Percentiles rank a stretch among this genome's conserved stretches.
phyloP scores from a whole-genome alignment of 345 rosid genomes.

The Litchi chinensis region DNA sequence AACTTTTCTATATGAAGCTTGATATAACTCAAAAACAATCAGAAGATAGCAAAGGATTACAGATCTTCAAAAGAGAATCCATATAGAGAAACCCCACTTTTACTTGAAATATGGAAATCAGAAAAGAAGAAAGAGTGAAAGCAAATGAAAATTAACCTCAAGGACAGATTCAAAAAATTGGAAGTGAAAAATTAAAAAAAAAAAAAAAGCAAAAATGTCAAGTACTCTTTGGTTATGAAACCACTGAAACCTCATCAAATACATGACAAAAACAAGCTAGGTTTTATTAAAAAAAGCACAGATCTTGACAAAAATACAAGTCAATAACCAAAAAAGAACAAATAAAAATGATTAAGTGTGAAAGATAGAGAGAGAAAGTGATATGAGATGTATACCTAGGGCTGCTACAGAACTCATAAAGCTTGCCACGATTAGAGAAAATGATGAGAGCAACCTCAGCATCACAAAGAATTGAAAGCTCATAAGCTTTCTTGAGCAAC shows the following conservation, averaged over 20 bases:
- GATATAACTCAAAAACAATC: neutral
- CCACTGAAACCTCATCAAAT: constrained; percentile 16
- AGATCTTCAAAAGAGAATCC: constrained; percentile 20
- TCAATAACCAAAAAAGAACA: neutral
- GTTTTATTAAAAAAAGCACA: constrained; percentile 13
- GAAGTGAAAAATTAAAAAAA: neutral
- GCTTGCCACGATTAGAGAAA: constrained; percentile 62
- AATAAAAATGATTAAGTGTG: neutral
- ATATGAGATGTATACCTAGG: constrained; percentile 37
- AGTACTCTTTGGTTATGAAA: neutral
- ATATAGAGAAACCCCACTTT: neutral
- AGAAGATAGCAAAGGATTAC: neutral
- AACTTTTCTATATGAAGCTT: neutral
- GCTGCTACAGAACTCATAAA: constrained; percentile 60
- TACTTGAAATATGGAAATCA: neutral
- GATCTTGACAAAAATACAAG: constrained; percentile 22
- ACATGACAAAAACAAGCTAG: neutral
- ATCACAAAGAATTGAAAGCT: constrained; percentile 64
- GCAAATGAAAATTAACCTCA: constrained; percentile 5
- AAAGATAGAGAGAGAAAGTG: neutral
- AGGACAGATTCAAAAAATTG: neutral
- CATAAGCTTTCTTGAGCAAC: constrained; percentile 65
- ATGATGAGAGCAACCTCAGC: constrained; percentile 68
- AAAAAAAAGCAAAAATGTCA: neutral
- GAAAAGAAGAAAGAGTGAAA: neutral